Conservation (phyloP, 176 grass and related monocot genomes). For the Cenchrus purpureus region DNA sequence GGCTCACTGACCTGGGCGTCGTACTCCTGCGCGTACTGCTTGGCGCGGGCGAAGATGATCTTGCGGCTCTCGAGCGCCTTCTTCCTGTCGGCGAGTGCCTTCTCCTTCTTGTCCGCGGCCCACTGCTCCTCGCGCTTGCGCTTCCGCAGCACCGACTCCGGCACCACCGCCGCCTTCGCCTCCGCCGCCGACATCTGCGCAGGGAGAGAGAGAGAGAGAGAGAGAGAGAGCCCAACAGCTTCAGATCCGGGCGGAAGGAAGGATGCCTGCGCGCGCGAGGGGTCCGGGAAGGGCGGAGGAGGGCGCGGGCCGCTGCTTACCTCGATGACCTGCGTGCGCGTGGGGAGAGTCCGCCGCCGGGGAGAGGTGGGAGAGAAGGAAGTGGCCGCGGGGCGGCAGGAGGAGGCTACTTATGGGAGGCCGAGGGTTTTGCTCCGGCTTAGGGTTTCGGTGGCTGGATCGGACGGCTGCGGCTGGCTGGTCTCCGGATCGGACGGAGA, state of each 20-base stretch:
- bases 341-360: background rate
- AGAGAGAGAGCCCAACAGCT: no score
- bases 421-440: background rate
- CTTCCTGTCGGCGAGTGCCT: slow-evolving; percentile 43
- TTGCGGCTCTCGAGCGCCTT: slow-evolving; percentile 60
- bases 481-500: background rate
- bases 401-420: slow-evolving; percentile 3
- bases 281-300: background rate
- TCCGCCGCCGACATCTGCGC: slow-evolving; percentile 56
- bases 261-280: no score
- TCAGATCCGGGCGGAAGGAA: background rate
- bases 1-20: slow-evolving; percentile 58
- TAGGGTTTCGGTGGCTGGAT: slow-evolving; percentile 12
- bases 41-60: slow-evolving; percentile 62
- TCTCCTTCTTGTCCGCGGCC: slow-evolving; percentile 64
- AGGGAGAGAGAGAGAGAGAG: no score
- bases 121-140: slow-evolving; percentile 68
- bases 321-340: background rate
- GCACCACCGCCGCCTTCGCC: slow-evolving; percentile 56
- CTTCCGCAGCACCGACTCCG: slow-evolving; percentile 75
- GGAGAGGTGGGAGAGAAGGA: background rate
- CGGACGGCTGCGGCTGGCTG: slow-evolving; percentile 9
- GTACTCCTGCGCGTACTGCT: slow-evolving; percentile 81
- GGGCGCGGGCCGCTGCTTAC: background rate
- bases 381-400: background rate